phyloP scores from a whole-genome alignment of 345 rosid genomes.

The Salix purpurea region DNA sequence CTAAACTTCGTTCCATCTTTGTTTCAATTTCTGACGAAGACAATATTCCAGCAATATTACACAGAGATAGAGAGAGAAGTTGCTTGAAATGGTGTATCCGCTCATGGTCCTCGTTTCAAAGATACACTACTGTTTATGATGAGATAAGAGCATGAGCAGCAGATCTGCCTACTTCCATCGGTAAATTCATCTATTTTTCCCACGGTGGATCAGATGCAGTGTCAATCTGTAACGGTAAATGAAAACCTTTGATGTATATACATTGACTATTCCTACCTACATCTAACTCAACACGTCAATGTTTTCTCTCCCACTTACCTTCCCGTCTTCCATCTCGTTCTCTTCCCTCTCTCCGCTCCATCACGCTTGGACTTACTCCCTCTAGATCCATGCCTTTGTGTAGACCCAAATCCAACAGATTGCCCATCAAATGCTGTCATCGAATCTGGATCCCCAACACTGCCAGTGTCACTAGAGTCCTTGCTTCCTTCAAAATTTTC shows the following conservation, averaged over 20 bases:
- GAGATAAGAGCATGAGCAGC: too few relatives aligned
- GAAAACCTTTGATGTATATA: not conserved
- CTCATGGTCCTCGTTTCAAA: too few relatives aligned
- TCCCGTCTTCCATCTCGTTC: slow-evolving; percentile 67
- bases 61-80: too few relatives aligned
- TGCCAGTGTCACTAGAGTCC: slow-evolving; percentile 70
- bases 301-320: slow-evolving; percentile 88
- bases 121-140: too few relatives aligned
- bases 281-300: slow-evolving; percentile 13
- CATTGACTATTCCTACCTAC: not conserved
- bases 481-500: slow-evolving; percentile 71
- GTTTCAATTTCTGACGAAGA: too few relatives aligned
- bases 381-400: slow-evolving; percentile 59
- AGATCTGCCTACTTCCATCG: too few relatives aligned
- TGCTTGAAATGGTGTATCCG: too few relatives aligned
- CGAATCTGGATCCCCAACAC: slow-evolving; percentile 64
- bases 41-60: too few relatives aligned
- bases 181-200: too few relatives aligned
- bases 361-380: slow-evolving; percentile 63
- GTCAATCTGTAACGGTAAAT: not conserved
- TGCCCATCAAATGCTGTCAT: slow-evolving; percentile 60
- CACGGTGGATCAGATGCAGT: not conserved
- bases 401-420: slow-evolving; percentile 41
- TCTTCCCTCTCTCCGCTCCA: slow-evolving; percentile 70
- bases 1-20: too few relatives aligned